Percentiles rank a stretch among this genome's conserved stretches.
Evolutionary conservation across 306 rosid species (phyloP).

Genomic region (Malus sylvestris): DNA sequence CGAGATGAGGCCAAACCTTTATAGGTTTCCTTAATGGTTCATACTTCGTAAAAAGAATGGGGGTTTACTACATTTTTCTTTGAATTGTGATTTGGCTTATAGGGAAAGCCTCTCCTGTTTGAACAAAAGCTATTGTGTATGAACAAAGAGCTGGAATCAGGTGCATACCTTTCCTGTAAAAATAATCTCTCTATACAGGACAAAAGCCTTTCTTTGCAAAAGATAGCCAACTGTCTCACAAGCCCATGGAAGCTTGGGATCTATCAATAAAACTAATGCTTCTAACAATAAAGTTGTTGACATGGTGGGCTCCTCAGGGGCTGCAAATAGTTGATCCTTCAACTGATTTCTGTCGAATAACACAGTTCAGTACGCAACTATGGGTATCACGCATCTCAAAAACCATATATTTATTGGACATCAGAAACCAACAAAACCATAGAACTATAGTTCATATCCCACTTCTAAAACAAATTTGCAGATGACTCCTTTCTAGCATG

Average conservation of each 20-base stretch:
- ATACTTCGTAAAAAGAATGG: neutral
- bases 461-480: neutral
- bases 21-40: neutral
- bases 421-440: neutral
- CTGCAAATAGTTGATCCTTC: constrained; percentile 58
- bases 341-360: constrained; percentile 51
- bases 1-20: neutral
- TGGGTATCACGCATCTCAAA: constrained; percentile 3
- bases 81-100: neutral
- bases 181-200: constrained; percentile 62
- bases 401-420: neutral
- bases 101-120: neutral
- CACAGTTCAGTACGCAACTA: constrained; percentile 28
- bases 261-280: constrained; percentile 52
- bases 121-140: neutral
- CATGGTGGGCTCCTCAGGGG: constrained; percentile 39
- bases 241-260: constrained; percentile 82
- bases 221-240: constrained; percentile 65
- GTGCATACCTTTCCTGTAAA: constrained; percentile 64
- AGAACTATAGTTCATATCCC: neutral
- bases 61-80: neutral
- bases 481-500: neutral
- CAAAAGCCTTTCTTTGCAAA: constrained; percentile 57
- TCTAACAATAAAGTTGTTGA: constrained; percentile 59
- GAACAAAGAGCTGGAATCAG: neutral